These are phyloP conservation scores for Lonicera japonica DNA, from an alignment of 129 eudicot species.

Conservation along the genomic window DNA sequence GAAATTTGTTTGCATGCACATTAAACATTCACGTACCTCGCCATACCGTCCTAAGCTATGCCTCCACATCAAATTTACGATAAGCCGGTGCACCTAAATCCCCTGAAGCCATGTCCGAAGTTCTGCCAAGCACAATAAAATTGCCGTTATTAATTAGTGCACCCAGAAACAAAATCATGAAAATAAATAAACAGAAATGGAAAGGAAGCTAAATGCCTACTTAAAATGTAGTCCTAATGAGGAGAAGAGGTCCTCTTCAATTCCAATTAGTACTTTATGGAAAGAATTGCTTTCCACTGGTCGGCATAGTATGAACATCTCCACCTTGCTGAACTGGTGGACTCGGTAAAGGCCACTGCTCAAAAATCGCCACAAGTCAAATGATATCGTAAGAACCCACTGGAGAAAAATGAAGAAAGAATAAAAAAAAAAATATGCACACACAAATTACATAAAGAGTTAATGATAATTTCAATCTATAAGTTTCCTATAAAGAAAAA, in stretches of 20 bases:
- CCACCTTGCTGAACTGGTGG: constrained; percentile 97
- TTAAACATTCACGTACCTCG: constrained; percentile 63
- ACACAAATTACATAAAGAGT: too few relatives aligned
- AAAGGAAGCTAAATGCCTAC: constrained; percentile 26
- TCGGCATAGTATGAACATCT: constrained; percentile 84
- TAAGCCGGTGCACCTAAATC: constrained; percentile 98
- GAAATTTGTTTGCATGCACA: too few relatives aligned
- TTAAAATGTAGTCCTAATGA: constrained; percentile 89
- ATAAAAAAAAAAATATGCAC: too few relatives aligned
- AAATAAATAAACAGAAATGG: background rate
- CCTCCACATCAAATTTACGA: constrained; percentile 87
- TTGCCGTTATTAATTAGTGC: background rate
- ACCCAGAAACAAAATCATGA: background rate
- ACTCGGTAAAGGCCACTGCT: constrained; percentile 92
- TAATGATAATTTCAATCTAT: too few relatives aligned
- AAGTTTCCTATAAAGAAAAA: too few relatives aligned
- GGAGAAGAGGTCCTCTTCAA: constrained; percentile 80
- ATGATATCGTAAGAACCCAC: too few relatives aligned
- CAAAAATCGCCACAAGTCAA: constrained; percentile 17
- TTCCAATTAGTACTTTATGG: constrained; percentile 73
- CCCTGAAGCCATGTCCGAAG: constrained; percentile 86
- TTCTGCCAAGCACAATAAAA: constrained; percentile 48
- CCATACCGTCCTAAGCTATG: constrained; percentile 94
- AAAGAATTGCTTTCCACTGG: constrained; percentile 82
- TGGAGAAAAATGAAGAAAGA: too few relatives aligned